Evolutionary conservation across 2,329 filamentous ascomycete species (phyloP).

Genomic region (Penicillium brevicompactum): DNA sequence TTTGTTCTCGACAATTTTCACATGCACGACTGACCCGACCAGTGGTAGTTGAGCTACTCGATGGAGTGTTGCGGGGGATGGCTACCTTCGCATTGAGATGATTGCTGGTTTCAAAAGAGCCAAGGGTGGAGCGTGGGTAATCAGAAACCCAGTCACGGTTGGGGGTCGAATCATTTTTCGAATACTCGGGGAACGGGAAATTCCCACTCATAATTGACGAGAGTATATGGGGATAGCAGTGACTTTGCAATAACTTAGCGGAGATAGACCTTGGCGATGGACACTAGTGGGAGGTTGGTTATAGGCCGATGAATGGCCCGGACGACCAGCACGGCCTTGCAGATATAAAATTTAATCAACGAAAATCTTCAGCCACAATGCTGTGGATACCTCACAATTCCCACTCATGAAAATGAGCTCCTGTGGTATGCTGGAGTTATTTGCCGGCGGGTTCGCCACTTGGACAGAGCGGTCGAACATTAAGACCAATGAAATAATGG

Average conservation of each 20-base stretch:
- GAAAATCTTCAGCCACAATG: slow-evolving; percentile 4
- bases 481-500: not conserved
- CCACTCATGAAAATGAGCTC: not conserved
- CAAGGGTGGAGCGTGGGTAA: slow-evolving; percentile 14
- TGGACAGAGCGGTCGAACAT: not conserved
- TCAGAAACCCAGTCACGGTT: slow-evolving; percentile 20
- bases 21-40: slow-evolving; percentile 44
- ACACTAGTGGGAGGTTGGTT: not conserved
- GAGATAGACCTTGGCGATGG: not conserved
- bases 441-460: slow-evolving; percentile 23
- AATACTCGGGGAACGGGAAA: slow-evolving; percentile 3
- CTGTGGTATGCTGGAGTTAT: slow-evolving; percentile 27
- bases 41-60: slow-evolving; percentile 26
- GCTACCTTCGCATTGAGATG: slow-evolving; percentile 32
- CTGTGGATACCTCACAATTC: not conserved
- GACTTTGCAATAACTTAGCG: no score
- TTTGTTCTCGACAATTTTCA: slow-evolving; percentile 49
- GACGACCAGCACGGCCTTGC: no score
- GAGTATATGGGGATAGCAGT: not conserved
- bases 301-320: not conserved
- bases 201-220: slow-evolving; percentile 9
- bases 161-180: slow-evolving; percentile 10
- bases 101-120: slow-evolving; percentile 12
- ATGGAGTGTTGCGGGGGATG: slow-evolving; percentile 30
- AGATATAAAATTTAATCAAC: not conserved